Evolutionary conservation across 2,329 filamentous ascomycete genomes (phyloP).

Genomic region (Pseudogymnoascus sp.): DNA sequence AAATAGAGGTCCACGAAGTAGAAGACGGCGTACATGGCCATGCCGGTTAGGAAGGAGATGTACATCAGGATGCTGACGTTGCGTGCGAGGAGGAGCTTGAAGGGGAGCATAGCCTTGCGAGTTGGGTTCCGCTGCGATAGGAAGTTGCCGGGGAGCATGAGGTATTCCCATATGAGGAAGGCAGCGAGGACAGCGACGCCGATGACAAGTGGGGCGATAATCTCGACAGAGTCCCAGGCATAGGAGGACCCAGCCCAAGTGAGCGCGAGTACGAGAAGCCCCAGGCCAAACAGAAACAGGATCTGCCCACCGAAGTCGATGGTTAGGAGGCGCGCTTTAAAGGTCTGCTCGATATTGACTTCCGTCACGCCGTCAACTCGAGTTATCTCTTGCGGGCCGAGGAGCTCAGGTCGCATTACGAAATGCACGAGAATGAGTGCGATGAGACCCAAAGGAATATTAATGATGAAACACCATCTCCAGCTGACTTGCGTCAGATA

Average conservation of each 20-base stretch:
- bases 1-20: slow-evolving; percentile 66
- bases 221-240: slow-evolving; percentile 31
- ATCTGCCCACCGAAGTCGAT: slow-evolving; percentile 48
- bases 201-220: slow-evolving; percentile 32
- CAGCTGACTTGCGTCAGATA: slow-evolving; percentile 47
- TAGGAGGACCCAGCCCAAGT: slow-evolving; percentile 37
- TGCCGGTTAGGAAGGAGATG: slow-evolving; percentile 52
- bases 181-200: slow-evolving; percentile 30
- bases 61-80: slow-evolving; percentile 55
- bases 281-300: slow-evolving; percentile 36
- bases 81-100: slow-evolving; percentile 44
- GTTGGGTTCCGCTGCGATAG: slow-evolving; percentile 41
- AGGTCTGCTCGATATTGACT: slow-evolving; percentile 20
- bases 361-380: slow-evolving; percentile 37
- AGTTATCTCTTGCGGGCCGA: slow-evolving; percentile 37
- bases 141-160: slow-evolving; percentile 36
- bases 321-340: slow-evolving; percentile 38
- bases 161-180: slow-evolving; percentile 36
- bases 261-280: slow-evolving; percentile 37
- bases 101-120: slow-evolving; percentile 57
- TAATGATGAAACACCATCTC: slow-evolving; percentile 60
- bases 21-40: slow-evolving; percentile 46
- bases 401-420: slow-evolving; percentile 48
- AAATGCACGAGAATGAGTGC: slow-evolving; percentile 46
- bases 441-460: slow-evolving; percentile 45